Percentiles rank a stretch among this genome's conserved stretches.
Conservation (phyloP, 176 grass and related monocot genomes). For the Oryza nivara region DNA sequence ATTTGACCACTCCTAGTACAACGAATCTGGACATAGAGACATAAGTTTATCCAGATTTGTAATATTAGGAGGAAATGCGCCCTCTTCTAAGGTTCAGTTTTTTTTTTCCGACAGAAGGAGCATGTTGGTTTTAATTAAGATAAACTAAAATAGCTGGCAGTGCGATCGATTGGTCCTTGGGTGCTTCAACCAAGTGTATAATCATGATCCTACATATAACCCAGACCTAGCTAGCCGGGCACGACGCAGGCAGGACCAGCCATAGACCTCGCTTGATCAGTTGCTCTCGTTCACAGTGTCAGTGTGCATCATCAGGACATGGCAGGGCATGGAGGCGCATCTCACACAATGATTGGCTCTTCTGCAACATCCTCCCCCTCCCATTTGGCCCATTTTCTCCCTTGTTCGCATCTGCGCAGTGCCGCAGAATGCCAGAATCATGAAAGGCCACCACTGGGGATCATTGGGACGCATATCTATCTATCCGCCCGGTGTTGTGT, state of each 20-base stretch:
- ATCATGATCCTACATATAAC: not conserved
- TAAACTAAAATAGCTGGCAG: too few species aligned
- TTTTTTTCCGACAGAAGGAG: too few species aligned
- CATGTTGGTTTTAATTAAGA: too few species aligned
- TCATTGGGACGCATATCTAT: not conserved
- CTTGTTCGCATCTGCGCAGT: constrained; percentile 43
- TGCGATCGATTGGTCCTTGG: not conserved
- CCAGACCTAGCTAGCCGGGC: not conserved
- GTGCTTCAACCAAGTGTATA: not conserved
- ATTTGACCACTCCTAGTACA: too few species aligned
- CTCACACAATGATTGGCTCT: constrained; percentile 14
- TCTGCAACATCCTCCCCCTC: too few species aligned
- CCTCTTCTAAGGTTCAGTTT: too few species aligned
- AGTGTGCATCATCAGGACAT: not conserved
- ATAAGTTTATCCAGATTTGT: too few species aligned
- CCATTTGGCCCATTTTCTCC: not conserved
- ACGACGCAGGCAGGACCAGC: not conserved
- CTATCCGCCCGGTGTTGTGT: too few species aligned
- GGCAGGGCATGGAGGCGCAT: not conserved
- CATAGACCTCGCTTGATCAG: not conserved
- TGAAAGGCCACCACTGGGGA: too few species aligned
- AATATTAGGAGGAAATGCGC: too few species aligned
- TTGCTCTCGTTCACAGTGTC: not conserved
- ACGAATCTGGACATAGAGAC: too few species aligned
- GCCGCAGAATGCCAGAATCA: not conserved